phyloP scores from a whole-genome alignment of 345 rosid species.

The Euphorbia pulcherrima region DNA sequence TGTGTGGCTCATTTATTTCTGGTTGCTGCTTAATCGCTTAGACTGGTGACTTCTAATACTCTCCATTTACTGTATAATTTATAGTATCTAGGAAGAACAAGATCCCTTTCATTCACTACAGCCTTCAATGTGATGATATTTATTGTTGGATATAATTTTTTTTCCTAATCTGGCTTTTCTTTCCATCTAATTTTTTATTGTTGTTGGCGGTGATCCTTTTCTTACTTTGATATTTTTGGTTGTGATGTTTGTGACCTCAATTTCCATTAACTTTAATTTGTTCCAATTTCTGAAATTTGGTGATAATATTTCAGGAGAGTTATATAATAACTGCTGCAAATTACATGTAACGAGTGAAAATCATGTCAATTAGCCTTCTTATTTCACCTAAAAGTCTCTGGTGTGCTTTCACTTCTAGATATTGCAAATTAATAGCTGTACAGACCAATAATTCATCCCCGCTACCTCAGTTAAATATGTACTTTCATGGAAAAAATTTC shows the following conservation, averaged over 20 bases:
- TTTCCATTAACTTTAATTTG: neutral
- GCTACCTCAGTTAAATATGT: neutral
- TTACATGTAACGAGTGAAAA: neutral
- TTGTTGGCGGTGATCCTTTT: neutral
- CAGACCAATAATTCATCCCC: neutral
- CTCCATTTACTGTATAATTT: neutral
- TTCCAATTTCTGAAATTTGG: neutral
- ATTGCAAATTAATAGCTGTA: neutral
- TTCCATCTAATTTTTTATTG: neutral
- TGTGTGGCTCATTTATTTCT: neutral
- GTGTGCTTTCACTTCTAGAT: neutral
- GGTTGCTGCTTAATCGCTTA: neutral
- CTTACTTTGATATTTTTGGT: neutral
- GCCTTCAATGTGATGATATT: neutral
- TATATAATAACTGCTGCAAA: neutral
- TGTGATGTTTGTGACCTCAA: neutral
- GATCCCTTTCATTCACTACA: neutral
- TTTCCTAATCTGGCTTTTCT: neutral
- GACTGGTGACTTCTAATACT: neutral
- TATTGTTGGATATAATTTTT: neutral
- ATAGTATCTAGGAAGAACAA: neutral
- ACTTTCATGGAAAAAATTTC: neutral
- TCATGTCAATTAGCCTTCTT: slow-evolving; percentile 1
- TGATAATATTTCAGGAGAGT: neutral
- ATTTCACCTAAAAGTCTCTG: neutral